Conservation (phyloP, 257 asterid genomes). For the Parsonsia alboflavescens region DNA sequence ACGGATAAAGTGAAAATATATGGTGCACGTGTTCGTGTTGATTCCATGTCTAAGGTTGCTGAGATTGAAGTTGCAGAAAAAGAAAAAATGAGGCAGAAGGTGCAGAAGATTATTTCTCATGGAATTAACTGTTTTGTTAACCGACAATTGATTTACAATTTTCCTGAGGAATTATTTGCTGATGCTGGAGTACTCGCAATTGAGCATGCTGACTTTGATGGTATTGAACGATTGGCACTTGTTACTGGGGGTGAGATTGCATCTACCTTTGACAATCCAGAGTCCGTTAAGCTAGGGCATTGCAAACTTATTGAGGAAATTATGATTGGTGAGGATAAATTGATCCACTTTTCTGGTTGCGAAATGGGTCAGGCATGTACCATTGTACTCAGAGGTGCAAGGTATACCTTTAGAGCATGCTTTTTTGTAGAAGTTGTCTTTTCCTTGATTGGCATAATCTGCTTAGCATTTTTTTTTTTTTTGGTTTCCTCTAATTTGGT, state of each 20-base stretch:
- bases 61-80: constrained; percentile 92
- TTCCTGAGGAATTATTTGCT: constrained; percentile 94
- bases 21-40: constrained; percentile 99
- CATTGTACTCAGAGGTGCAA: constrained; percentile 88
- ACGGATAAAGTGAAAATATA: constrained; percentile 96
- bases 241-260: constrained; percentile 97
- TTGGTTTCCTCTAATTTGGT: not conserved
- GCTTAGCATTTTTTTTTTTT: not conserved
- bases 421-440: not conserved
- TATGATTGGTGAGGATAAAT: constrained; percentile 97
- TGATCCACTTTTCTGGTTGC: constrained; percentile 96
- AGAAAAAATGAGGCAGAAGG: constrained; percentile 91
- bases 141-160: constrained; percentile 89
- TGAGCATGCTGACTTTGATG: constrained; percentile 98
- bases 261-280: constrained; percentile 92
- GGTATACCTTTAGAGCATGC: constrained; percentile 30
- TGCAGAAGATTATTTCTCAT: constrained; percentile 74
- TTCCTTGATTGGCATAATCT: not conserved
- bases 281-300: constrained; percentile 90
- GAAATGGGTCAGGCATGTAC: constrained; percentile 98
- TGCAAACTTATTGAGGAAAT: constrained; percentile 94
- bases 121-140: constrained; percentile 95
- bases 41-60: constrained; percentile 97
- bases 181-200: constrained; percentile 94
- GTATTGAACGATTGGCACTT: constrained; percentile 84